Conservation (phyloP, 2,329 filamentous ascomycete species). For the Penicillium sp. region DNA sequence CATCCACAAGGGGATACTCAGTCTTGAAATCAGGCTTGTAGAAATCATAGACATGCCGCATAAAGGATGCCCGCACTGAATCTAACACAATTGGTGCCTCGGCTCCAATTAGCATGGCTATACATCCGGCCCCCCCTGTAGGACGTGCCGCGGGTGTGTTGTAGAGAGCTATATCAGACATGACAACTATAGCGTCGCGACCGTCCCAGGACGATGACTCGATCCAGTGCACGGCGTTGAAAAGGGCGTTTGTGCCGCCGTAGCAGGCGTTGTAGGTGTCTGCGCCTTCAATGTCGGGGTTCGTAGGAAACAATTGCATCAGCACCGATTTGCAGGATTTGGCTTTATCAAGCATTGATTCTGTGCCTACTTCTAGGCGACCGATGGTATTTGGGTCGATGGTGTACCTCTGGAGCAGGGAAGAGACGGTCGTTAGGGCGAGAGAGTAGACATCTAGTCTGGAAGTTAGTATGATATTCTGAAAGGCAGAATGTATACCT, state of each 20-base stretch:
- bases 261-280: conserved; percentile 85
- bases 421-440: conserved; percentile 72
- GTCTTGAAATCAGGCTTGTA: conserved; percentile 86
- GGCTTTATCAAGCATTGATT: conserved; percentile 84
- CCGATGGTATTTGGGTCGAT: conserved; percentile 76
- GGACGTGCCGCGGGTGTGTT: conserved; percentile 79
- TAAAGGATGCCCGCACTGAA: conserved; percentile 75
- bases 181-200: conserved; percentile 74
- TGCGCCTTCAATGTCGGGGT: conserved; percentile 79
- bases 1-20: conserved; percentile 83
- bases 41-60: conserved; percentile 84
- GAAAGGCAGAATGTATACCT: not conserved
- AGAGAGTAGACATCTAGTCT: conserved; percentile 79
- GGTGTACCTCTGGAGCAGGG: conserved; percentile 77
- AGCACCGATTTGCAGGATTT: conserved; percentile 87
- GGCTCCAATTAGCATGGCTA: conserved; percentile 76
- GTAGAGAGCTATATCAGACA: conserved; percentile 81
- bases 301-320: conserved; percentile 78
- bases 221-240: conserved; percentile 82
- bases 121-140: conserved; percentile 74
- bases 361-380: conserved; percentile 79
- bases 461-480: not conserved
- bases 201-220: conserved; percentile 87
- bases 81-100: conserved; percentile 74
- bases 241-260: conserved; percentile 78